phyloP scores from a whole-genome alignment of 2,329 filamentous ascomycete genomes.

The Talaromyces sp. region DNA sequence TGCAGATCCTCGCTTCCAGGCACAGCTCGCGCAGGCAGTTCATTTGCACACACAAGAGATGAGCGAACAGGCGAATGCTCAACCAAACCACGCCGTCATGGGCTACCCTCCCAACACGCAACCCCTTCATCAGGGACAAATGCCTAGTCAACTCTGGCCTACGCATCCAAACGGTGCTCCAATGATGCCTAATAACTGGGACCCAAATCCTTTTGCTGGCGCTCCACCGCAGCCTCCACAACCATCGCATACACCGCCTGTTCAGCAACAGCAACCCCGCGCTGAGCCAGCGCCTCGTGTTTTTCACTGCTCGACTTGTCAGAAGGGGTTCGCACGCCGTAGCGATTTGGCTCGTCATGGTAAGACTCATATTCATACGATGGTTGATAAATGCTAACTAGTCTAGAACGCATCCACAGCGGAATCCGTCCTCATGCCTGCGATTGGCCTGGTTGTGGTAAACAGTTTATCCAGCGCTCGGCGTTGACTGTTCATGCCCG shows the following conservation, averaged over 20 bases:
- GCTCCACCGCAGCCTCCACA: slow-evolving; percentile 42
- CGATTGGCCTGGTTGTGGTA: slow-evolving; percentile 82
- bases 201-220: slow-evolving; percentile 41
- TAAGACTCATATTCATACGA: slow-evolving; percentile 42
- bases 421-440: slow-evolving; percentile 89
- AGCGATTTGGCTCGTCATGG: slow-evolving; percentile 94
- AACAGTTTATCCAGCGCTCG: slow-evolving; percentile 95
- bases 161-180: slow-evolving; percentile 52
- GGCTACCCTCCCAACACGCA: slow-evolving; percentile 58
- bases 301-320: slow-evolving; percentile 85
- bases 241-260: slow-evolving; percentile 42
- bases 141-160: slow-evolving; percentile 37
- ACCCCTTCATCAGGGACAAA: slow-evolving; percentile 48
- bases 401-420: slow-evolving; percentile 89
- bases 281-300: slow-evolving; percentile 61
- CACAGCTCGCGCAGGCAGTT: slow-evolving; percentile 41
- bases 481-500: slow-evolving; percentile 92
- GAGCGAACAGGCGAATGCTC: slow-evolving; percentile 57
- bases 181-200: slow-evolving; percentile 55
- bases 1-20: slow-evolving; percentile 43
- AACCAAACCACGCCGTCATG: slow-evolving; percentile 54
- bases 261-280: slow-evolving; percentile 36
- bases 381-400: not conserved
- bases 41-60: slow-evolving; percentile 47
- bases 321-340: slow-evolving; percentile 85